Conservation (phyloP, 2,329 filamentous ascomycete genomes). For the Trichophyton rubrum region DNA sequence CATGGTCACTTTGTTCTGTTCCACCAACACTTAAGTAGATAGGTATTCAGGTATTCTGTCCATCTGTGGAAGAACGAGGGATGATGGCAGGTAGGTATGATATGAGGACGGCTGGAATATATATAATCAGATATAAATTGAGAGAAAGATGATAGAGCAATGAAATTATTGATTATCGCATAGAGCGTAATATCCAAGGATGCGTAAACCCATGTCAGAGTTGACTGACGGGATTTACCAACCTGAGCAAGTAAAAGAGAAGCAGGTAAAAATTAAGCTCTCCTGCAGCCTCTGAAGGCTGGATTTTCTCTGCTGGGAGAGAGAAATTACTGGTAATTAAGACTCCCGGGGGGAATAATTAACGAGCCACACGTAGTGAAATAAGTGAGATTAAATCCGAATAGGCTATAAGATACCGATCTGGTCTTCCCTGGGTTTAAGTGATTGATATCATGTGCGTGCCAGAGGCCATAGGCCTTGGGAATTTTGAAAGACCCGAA, state of each 20-base stretch:
- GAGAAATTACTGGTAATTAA: neutral
- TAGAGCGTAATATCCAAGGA: constrained; percentile 1
- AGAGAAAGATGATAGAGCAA: neutral
- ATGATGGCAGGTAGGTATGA: neutral
- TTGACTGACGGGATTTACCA: neutral
- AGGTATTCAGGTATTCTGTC: neutral
- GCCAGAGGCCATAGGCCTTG: neutral
- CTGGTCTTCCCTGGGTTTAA: neutral
- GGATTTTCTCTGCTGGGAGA: neutral
- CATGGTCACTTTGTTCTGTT: neutral
- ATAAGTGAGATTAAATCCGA: neutral
- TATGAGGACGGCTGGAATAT: neutral
- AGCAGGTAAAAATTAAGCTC: neutral
- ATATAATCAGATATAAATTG: neutral
- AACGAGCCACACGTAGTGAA: neutral
- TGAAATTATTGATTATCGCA: neutral
- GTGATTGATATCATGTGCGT: neutral
- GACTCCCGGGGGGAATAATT: neutral
- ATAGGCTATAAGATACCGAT: neutral
- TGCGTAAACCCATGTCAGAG: constrained; percentile 1
- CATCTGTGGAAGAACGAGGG: neutral
- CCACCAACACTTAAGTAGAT: neutral
- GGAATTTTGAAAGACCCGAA: neutral
- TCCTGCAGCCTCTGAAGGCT: neutral
- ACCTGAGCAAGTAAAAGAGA: neutral